Evolutionary conservation across 257 asterid genomes (phyloP), one percentile per base, ranked within the genome.

Genomic region (Echium plantagineum): DNA sequence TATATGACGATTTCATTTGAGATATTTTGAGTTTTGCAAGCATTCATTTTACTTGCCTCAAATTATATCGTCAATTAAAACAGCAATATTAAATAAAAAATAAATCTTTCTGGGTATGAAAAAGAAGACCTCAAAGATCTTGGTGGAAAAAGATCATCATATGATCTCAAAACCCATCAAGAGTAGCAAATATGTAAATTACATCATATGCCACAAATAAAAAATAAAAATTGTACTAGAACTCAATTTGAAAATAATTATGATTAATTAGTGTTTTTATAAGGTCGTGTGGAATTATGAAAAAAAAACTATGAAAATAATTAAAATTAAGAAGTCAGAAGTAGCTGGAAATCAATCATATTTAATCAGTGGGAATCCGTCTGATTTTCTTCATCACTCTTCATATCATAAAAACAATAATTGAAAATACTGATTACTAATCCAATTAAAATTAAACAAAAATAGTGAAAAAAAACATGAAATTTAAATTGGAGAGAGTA

Each of bases 311-410:
- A n/a, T n/a, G n/a, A n/a, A n/a, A n/a, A n/a, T n/a, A n/a, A n/a
- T n/a, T n/a, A n/a, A n/a, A n/a, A n/a, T n/a, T n/a, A 3, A 58
- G 56, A 58, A 59, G 91, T 85, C 91, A 77, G 90, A 75, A 81
- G 85, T 81, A 83, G 86, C 91, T 79, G 86, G 83, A 78, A 69
- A 49, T 59, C 48, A 31, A 51, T 53, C 77, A 80, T 86, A 80
- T 54, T 20, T 59, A 46, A 60, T 85, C 91, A 80, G 56, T 71
- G 86, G 91, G 91, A 85, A 85, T 85, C 88, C 94, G 84, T 66
- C 65, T 62, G 86, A 70, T 75, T 83, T 77, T 12, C 71, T 74
- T 78, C 95, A 35, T 85, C 94, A 85, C 63, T 55, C 85, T 42
- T 81, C 63, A 49, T 57, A 56, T 28, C 55, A 20, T 35, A 5